A percentile compares a stretch with the other conserved stretches of the same genome.
These are phyloP conservation scores for Clohesyomyces aquaticus DNA, from an alignment of 495 filamentous ascomycete species.

Conservation along the genomic window DNA sequence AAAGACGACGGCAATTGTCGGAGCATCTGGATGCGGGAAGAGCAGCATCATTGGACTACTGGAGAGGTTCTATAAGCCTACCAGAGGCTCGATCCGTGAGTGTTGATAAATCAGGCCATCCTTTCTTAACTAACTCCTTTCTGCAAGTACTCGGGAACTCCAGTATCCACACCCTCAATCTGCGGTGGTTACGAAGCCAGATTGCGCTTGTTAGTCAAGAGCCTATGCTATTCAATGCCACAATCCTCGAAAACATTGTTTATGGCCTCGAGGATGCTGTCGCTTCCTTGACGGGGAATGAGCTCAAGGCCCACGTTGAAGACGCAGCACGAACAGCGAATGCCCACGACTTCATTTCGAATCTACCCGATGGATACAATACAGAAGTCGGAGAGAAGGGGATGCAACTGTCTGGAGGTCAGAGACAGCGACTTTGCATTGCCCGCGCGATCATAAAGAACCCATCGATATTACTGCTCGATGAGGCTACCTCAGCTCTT, in stretches of 20 bases:
- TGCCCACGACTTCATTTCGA: constrained; percentile 83
- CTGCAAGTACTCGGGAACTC: no score
- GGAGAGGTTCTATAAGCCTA: constrained; percentile 88
- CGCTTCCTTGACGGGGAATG: neutral
- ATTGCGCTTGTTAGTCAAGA: constrained; percentile 88
- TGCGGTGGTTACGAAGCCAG: constrained; percentile 87
- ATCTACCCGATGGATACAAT: constrained; percentile 83
- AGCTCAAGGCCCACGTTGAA: neutral
- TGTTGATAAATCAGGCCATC: no score
- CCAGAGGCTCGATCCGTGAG: no score
- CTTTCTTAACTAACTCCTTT: no score
- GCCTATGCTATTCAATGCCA: constrained; percentile 67
- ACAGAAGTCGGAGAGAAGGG: constrained; percentile 94
- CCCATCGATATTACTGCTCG: constrained; percentile 88
- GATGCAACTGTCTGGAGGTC: constrained; percentile 86
- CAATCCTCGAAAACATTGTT: neutral
- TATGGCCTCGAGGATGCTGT: neutral
- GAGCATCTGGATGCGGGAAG: constrained; percentile 86
- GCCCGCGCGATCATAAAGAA: constrained; percentile 88
- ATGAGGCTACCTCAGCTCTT: constrained; percentile 91
- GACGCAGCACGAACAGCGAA: constrained; percentile 68
- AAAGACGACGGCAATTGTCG: constrained; percentile 70
- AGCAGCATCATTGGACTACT: constrained; percentile 88
- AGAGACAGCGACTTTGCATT: constrained; percentile 72
- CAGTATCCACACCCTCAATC: constrained; percentile 75